phyloP scores from a whole-genome alignment of 768 basidiomycete species.

The Clitopilus passeckerianus region DNA sequence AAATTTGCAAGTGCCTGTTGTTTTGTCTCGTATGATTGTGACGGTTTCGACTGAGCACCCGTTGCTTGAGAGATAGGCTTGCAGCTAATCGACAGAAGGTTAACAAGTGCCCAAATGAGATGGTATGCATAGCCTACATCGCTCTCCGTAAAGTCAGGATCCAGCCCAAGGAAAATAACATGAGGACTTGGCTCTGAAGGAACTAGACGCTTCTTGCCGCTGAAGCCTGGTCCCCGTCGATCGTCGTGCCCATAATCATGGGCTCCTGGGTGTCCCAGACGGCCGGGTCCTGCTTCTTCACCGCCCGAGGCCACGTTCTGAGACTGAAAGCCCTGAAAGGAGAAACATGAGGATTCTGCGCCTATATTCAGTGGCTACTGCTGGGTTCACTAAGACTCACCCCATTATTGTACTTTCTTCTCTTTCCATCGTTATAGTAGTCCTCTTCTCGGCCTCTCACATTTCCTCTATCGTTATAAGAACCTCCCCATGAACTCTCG shows the following conservation, averaged over 20 bases:
- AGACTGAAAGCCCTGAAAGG: conserved; percentile 33
- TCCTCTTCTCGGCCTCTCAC: conserved; percentile 65
- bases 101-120: conserved; percentile 30
- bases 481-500: conserved; percentile 38
- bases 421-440: conserved; percentile 64
- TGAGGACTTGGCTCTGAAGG: conserved; percentile 88
- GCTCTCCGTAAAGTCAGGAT: conserved; percentile 88
- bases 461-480: conserved; percentile 30
- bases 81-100: conserved; percentile 47
- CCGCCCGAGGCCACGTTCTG: conserved; percentile 46
- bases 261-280: conserved; percentile 22
- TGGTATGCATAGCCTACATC: conserved; percentile 64
- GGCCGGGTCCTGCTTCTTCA: conserved; percentile 36
- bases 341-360: background rate
- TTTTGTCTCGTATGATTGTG: conserved; percentile 95
- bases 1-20: conserved; percentile 92
- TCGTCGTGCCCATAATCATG: conserved; percentile 50
- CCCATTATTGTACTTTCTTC: conserved; percentile 75
- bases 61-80: conserved; percentile 68
- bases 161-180: conserved; percentile 93
- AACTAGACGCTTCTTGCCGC: conserved; percentile 65
- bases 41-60: conserved; percentile 80
- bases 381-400: conserved; percentile 35
- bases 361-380: background rate
- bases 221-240: conserved; percentile 41